These are phyloP conservation scores for Herpotrichia juniperi DNA, from an alignment of 2,329 filamentous ascomycete species.

Conservation along the genomic window DNA sequence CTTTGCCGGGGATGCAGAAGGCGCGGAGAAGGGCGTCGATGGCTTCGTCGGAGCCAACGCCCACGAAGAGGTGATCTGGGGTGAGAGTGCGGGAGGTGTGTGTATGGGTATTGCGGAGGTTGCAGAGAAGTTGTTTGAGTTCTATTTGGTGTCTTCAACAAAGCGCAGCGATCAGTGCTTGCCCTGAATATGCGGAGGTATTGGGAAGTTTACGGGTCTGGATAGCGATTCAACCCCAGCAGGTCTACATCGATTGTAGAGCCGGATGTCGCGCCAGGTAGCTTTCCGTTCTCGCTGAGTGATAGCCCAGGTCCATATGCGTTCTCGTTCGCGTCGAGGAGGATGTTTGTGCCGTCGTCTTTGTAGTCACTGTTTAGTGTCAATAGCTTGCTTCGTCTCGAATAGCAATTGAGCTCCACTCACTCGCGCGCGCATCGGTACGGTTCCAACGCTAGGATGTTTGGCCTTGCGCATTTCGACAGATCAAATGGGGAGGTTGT, in stretches of 20 bases:
- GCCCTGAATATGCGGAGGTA: background rate
- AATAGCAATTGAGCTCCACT: conserved; percentile 30
- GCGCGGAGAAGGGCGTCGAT: conserved; percentile 93
- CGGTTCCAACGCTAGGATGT: conserved; percentile 59
- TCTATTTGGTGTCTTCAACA: conserved; percentile 73
- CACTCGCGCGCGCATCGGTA: conserved; percentile 62
- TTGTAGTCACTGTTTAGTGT: conserved; percentile 81
- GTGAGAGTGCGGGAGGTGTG: conserved; percentile 77
- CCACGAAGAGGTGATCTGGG: conserved; percentile 88
- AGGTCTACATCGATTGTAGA: conserved; percentile 71
- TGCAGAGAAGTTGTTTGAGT: conserved; percentile 86
- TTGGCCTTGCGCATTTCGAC: conserved; percentile 57
- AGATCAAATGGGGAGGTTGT: conserved; percentile 52
- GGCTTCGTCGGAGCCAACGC: conserved; percentile 94
- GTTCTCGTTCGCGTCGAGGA: conserved; percentile 98
- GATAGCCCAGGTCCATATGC: conserved; percentile 84
- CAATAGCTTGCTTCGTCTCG: conserved; percentile 18
- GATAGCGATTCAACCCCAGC: conserved; percentile 87
- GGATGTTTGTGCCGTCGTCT: conserved; percentile 92
- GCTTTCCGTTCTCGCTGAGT: conserved; percentile 55
- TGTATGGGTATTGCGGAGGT: conserved; percentile 81
- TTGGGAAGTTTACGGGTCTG: conserved; percentile 69
- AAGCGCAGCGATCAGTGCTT: background rate
- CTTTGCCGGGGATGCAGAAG: conserved; percentile 85
- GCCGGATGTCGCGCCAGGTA: conserved; percentile 51